These are phyloP conservation scores for Chytriomyces sp. DNA, from an alignment of 192 early-diverging fungal species.

Conservation along the genomic window DNA sequence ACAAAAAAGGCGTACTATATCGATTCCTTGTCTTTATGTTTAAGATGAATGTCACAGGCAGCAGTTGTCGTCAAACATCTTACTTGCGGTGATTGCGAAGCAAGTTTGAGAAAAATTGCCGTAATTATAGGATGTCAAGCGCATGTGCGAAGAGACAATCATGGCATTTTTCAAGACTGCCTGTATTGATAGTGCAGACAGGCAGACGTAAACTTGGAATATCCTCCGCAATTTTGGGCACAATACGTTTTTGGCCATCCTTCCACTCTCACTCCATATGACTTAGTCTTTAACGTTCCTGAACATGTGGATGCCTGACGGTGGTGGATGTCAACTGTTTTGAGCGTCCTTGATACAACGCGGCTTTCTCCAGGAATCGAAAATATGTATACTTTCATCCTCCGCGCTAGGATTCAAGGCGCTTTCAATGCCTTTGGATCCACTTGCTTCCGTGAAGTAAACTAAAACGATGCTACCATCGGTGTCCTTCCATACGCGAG, in stretches of 20 bases:
- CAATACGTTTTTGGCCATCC: background rate
- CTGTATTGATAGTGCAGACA: too few relatives aligned
- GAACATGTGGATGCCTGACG: background rate
- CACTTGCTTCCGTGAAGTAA: background rate
- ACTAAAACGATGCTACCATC: background rate
- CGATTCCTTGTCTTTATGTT: background rate
- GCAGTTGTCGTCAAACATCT: background rate
- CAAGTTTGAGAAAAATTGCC: conserved; percentile 8
- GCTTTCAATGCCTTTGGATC: conserved; percentile 1
- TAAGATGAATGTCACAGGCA: background rate
- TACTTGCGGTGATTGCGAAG: background rate
- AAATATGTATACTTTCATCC: background rate
- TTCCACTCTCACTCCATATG: background rate
- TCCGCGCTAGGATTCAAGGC: conserved; percentile 13
- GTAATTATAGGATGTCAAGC: conserved; percentile 22
- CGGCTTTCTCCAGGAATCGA: conserved; percentile 17
- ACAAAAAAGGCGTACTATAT: background rate
- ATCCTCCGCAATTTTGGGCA: background rate
- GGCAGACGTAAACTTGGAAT: background rate
- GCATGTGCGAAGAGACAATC: background rate
- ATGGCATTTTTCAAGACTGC: background rate
- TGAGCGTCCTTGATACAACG: conserved; percentile 4
- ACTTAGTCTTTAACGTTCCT: background rate
- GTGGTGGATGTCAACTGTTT: conserved; percentile 7
- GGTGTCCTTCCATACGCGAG: background rate